These are phyloP conservation scores for Kockovaella imperatae DNA, from an alignment of 768 basidiomycete genomes.

Conservation along the genomic window DNA sequence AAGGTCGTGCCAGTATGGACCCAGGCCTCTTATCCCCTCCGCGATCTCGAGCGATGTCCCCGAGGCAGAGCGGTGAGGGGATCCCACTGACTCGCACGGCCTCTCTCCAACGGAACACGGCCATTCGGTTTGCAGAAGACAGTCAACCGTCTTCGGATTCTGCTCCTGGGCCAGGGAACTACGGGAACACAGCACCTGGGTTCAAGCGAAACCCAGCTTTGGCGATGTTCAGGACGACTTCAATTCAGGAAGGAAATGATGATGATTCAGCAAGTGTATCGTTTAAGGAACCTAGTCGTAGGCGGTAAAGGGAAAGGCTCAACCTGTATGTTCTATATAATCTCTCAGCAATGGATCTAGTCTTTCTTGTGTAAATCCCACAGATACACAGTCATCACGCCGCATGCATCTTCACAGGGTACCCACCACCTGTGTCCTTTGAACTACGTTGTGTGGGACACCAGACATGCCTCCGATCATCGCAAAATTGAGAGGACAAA, in stretches of 20 bases:
- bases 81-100: neutral
- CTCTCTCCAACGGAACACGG: constrained; percentile 5
- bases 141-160: constrained; percentile 29
- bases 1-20: constrained; percentile 7
- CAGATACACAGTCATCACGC: too few species aligned
- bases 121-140: constrained; percentile 37
- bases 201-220: constrained; percentile 31
- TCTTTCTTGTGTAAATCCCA: too few species aligned
- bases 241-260: constrained; percentile 5
- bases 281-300: constrained; percentile 13
- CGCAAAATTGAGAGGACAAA: too few species aligned
- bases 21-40: constrained; percentile 5
- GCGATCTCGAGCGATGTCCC: neutral
- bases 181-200: constrained; percentile 24
- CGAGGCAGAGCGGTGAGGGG: constrained; percentile 1
- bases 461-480: too few species aligned
- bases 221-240: constrained; percentile 25
- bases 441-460: too few species aligned
- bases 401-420: too few species aligned
- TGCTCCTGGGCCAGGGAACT: constrained; percentile 29
- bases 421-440: too few species aligned
- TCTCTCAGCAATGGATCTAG: too few species aligned
- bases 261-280: constrained; percentile 18
- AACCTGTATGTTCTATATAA: too few species aligned
- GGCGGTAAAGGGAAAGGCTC: too few species aligned